Evolutionary conservation across 495 filamentous ascomycete genomes (phyloP).

Genomic region (Penicillium malachiteum): DNA sequence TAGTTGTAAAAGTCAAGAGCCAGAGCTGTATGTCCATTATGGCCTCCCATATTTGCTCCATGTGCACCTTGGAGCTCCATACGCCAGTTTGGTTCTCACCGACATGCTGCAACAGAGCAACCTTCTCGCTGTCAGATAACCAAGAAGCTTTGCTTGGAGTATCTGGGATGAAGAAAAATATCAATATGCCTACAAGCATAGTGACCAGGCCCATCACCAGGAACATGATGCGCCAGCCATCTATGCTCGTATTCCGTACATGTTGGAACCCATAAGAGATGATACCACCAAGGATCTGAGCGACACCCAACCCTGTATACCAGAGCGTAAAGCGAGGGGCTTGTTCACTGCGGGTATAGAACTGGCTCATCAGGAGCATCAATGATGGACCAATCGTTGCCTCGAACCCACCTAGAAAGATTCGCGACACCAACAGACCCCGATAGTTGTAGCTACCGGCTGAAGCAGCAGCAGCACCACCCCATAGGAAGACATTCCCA

Average conservation of each 20-base stretch:
- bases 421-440: constrained; percentile 34
- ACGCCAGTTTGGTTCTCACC: constrained; percentile 60
- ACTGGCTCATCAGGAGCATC: constrained; percentile 49
- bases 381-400: constrained; percentile 59
- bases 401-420: constrained; percentile 71
- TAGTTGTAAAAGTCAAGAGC: constrained; percentile 37
- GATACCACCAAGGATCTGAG: constrained; percentile 60
- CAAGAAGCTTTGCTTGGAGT: constrained; percentile 57
- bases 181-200: constrained; percentile 46
- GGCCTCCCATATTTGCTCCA: constrained; percentile 32
- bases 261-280: constrained; percentile 56
- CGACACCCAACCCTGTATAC: constrained; percentile 62
- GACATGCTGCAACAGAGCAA: constrained; percentile 37
- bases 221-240: constrained; percentile 66
- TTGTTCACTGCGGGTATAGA: constrained; percentile 64
- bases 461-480: constrained; percentile 30
- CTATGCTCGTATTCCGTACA: constrained; percentile 29
- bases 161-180: constrained; percentile 57
- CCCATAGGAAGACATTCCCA: constrained; percentile 51
- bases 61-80: constrained; percentile 42
- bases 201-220: constrained; percentile 61
- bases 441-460: constrained; percentile 20
- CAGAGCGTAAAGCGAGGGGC: constrained; percentile 60
- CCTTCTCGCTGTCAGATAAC: constrained; percentile 54
- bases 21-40: constrained; percentile 36